phyloP scores from a whole-genome alignment of 805 yeast species.

The Myxozyma kluyveri region DNA sequence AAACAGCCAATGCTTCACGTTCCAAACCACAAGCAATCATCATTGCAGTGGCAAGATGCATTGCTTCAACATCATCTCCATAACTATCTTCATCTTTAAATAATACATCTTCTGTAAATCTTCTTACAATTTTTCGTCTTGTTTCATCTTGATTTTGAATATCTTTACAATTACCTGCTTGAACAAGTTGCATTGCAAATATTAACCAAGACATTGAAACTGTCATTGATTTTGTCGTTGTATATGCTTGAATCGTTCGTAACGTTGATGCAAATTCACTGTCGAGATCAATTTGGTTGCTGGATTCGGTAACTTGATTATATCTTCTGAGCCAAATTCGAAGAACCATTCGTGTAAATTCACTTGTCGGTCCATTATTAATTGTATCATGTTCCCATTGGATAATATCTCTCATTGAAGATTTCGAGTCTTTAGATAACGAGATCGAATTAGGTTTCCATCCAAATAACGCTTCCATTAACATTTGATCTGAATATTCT shows the following conservation, averaged over 20 bases:
- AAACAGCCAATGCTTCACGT: constrained; percentile 18
- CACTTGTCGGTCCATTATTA: background rate
- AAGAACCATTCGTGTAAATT: constrained; percentile 15
- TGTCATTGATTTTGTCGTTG: constrained; percentile 21
- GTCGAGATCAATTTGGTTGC: background rate
- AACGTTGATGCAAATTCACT: constrained; percentile 5
- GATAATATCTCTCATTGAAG: constrained; percentile 9
- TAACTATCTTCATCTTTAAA: constrained; percentile 19
- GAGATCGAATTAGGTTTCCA: constrained; percentile 3
- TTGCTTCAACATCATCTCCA: constrained; percentile 30
- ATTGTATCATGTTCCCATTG: constrained; percentile 6
- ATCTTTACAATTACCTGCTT: background rate
- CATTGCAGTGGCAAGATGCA: constrained; percentile 27
- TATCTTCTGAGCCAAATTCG: constrained; percentile 18
- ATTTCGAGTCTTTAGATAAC: background rate
- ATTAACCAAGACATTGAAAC: constrained; percentile 27
- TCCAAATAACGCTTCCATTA: constrained; percentile 18
- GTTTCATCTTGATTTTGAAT: background rate
- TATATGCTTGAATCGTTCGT: constrained; percentile 1
- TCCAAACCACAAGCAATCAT: constrained; percentile 23
- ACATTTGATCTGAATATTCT: background rate
- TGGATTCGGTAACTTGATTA: background rate
- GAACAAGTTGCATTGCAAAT: constrained; percentile 21
- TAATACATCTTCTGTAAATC: constrained; percentile 18
- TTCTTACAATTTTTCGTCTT: constrained; percentile 8